A percentile compares a stretch with the other conserved stretches of the same genome.
phyloP scores from a whole-genome alignment of 2,329 filamentous ascomycete species.

The Dactylellina drechsleri region DNA sequence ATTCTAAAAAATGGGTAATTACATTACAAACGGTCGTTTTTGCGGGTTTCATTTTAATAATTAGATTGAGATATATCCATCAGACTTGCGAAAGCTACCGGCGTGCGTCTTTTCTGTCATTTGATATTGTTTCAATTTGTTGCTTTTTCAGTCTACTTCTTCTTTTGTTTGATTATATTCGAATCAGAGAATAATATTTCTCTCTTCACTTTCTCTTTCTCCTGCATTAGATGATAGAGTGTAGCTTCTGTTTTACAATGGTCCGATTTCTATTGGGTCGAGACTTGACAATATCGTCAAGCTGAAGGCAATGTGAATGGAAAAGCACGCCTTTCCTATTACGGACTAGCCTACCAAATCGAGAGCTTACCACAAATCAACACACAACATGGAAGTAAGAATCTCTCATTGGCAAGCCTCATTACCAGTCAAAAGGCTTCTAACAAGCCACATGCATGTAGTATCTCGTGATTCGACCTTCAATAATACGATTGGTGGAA shows the following conservation, averaged over 20 bases:
- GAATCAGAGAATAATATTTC: neutral
- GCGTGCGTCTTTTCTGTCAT: conserved; percentile 22
- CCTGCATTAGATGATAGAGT: neutral
- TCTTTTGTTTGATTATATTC: neutral
- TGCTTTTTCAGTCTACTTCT: neutral
- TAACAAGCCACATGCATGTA: no score
- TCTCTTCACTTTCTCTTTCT: neutral
- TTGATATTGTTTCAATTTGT: neutral
- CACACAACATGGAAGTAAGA: neutral
- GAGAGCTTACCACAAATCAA: neutral
- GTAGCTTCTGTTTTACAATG: no score
- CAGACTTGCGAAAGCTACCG: conserved; percentile 52
- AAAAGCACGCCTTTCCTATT: no score
- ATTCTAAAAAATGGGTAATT: conserved; percentile 11
- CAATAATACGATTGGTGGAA: no score
- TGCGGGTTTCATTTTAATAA: no score
- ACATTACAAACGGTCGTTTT: conserved; percentile 1
- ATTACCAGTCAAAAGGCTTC: no score
- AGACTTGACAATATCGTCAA: no score
- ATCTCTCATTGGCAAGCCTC: no score
- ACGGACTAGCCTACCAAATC: no score
- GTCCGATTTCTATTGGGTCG: no score
- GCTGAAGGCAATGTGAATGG: no score
- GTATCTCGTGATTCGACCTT: no score
- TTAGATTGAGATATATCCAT: conserved; percentile 52